A percentile compares a stretch with the other conserved stretches of the same genome.
These are phyloP conservation scores for Pseudophaeomoniella oleicola DNA, from an alignment of 2,329 filamentous ascomycete genomes.

Conservation along the genomic window DNA sequence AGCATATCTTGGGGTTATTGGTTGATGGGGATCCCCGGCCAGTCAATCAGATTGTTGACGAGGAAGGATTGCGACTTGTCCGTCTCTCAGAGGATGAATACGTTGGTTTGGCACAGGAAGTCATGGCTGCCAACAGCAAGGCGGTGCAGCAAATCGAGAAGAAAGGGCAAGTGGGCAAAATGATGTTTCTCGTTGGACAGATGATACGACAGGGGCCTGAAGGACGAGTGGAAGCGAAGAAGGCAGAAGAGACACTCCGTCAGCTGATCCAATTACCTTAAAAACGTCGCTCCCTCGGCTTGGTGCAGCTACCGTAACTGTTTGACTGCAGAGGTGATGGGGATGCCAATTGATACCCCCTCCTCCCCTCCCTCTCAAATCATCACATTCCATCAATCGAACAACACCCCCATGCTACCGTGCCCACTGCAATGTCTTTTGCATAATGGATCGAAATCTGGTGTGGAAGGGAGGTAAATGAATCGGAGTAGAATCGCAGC, in stretches of 20 bases:
- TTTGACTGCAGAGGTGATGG: too few species aligned
- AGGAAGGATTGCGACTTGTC: slow-evolving; percentile 39
- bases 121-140: slow-evolving; percentile 39
- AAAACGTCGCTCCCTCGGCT: too few species aligned
- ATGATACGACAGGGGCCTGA: slow-evolving; percentile 49
- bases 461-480: background rate
- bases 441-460: too few species aligned
- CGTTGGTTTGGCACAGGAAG: slow-evolving; percentile 33
- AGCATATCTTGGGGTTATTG: slow-evolving; percentile 40
- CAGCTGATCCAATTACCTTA: background rate
- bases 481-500: slow-evolving; percentile 10
- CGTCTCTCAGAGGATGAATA: slow-evolving; percentile 44
- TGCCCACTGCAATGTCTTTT: background rate
- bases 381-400: too few species aligned
- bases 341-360: background rate
- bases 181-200: slow-evolving; percentile 54
- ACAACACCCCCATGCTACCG: too few species aligned
- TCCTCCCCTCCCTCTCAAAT: background rate
- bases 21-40: slow-evolving; percentile 36
- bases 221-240: slow-evolving; percentile 46
- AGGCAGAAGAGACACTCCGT: slow-evolving; percentile 38
- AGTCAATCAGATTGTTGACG: slow-evolving; percentile 39
- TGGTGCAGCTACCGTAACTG: too few species aligned
- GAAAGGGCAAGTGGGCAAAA: slow-evolving; percentile 44
- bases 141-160: slow-evolving; percentile 47